A percentile compares a stretch with the other conserved stretches of the same genome.
Evolutionary conservation across 225 moss, liverwort and hornwort genomes (phyloP).

Genomic region (Sphagnum contortum): DNA sequence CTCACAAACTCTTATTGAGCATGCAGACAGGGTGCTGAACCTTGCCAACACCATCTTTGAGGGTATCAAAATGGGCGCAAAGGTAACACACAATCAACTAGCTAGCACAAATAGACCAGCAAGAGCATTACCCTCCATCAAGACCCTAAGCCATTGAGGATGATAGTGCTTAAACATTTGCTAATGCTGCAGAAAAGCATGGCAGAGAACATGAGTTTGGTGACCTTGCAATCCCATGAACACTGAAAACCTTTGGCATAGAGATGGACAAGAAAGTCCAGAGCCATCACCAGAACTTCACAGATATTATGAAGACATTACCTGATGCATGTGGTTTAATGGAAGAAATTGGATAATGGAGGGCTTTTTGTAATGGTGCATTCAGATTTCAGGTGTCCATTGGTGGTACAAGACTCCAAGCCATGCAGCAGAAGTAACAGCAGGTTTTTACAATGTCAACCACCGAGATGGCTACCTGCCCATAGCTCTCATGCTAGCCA

Average conservation of each 20-base stretch:
- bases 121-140: too few species aligned
- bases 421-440: slow-evolving; percentile 70
- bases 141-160: not conserved
- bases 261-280: not conserved
- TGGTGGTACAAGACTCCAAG: slow-evolving; percentile 80
- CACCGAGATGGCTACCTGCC: slow-evolving; percentile 60
- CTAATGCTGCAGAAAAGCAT: too few species aligned
- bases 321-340: not conserved
- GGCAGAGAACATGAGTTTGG: too few species aligned
- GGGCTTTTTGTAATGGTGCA: not conserved
- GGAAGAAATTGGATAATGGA: not conserved
- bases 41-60: slow-evolving; percentile 59
- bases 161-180: not conserved
- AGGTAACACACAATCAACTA: slow-evolving; percentile 21
- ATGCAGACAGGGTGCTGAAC: slow-evolving; percentile 63
- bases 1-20: slow-evolving; percentile 59
- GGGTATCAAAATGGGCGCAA: slow-evolving; percentile 62
- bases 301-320: not conserved
- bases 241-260: too few species aligned
- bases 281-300: not conserved
- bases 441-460: slow-evolving; percentile 71
- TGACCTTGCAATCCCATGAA: too few species aligned
- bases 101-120: too few species aligned
- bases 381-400: slow-evolving; percentile 73
- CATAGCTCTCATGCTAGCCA: slow-evolving; percentile 66